Evolutionary conservation across 2,329 filamentous ascomycete genomes (phyloP), one percentile per base, ranked within the genome.

Genomic region (Chrysoporthe cubensis): DNA sequence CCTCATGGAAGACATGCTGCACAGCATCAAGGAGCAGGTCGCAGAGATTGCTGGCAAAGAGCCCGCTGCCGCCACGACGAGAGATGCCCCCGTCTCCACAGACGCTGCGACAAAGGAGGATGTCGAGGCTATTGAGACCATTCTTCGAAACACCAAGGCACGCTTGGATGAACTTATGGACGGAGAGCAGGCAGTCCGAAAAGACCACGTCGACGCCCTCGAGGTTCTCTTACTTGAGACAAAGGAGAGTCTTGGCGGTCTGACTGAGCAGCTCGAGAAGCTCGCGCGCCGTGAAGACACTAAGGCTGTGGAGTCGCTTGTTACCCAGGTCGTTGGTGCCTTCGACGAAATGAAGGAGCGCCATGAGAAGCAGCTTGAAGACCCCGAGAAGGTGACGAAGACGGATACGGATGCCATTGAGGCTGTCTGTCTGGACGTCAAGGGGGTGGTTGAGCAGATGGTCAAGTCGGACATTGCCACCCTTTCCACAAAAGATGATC

Each of bases 81-180:
- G 57, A 70, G n/a, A 76, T 73, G 66, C 71, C 46, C 44, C 78
- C 67, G 50, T 63, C 16, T 66, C 70, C 4, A 74, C 74, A 2
- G 88, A 89, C 48, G 77, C 84, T 2, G 89, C 91, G 6, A 88
- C 85, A 43, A 92, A 92, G 75, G 93, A 97, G 72, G 94, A 98
- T 73, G 92, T 94, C 0, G 89, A 95, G 70, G 93, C 93, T 13
- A 94, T 98, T 68, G 95, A 97, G 78, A 96, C 91, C 0, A 89
- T 98, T 61, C 84, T 98, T 14, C 89, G 91, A 54, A 97, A 97
- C 76, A 94, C 94, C 43, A 97, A 97, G 77, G 89, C 90, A 5
- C 92, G 92, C 59, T 82, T 98, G 11, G 95, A 97, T 68, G 94
- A 97, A 68, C 78, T 88, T 26, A 87, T 97, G 62, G 87, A 94